Conservation (phyloP, 2,329 filamentous ascomycete genomes). For the Aspergillus fructus region DNA sequence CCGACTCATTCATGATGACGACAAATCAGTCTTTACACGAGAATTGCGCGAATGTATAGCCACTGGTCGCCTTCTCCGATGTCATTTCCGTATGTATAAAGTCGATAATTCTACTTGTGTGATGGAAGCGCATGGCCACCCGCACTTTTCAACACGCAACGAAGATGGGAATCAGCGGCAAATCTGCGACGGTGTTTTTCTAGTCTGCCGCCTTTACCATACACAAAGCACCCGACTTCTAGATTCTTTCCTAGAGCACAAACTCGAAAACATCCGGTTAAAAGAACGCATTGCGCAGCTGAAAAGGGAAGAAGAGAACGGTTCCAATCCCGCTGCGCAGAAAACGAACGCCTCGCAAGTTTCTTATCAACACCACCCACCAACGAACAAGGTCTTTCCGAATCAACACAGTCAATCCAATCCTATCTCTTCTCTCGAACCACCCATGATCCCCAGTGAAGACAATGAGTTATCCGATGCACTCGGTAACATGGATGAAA, state of each 20-base stretch:
- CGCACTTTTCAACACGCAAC: conserved; percentile 67
- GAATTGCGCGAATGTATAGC: conserved; percentile 90
- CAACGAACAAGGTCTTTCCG: background rate
- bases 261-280: conserved; percentile 90
- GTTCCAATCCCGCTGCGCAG: conserved; percentile 65
- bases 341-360: background rate
- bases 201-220: conserved; percentile 88
- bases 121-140: conserved; percentile 90
- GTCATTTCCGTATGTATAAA: conserved; percentile 82
- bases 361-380: background rate
- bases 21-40: conserved; percentile 76
- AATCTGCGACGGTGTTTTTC: conserved; percentile 86
- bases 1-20: conserved; percentile 83
- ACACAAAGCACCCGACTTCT: conserved; percentile 81
- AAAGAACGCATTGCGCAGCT: conserved; percentile 81
- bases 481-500: conserved; percentile 37
- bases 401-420: background rate
- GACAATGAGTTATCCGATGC: conserved; percentile 36
- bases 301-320: conserved; percentile 80
- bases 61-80: conserved; percentile 72
- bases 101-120: conserved; percentile 73
- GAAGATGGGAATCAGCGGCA: conserved; percentile 63
- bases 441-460: conserved; percentile 34
- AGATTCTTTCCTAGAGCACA: conserved; percentile 93
- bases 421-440: background rate